phyloP scores from a whole-genome alignment of 106 monocot genomes.

The Narthecium ossifragum region DNA sequence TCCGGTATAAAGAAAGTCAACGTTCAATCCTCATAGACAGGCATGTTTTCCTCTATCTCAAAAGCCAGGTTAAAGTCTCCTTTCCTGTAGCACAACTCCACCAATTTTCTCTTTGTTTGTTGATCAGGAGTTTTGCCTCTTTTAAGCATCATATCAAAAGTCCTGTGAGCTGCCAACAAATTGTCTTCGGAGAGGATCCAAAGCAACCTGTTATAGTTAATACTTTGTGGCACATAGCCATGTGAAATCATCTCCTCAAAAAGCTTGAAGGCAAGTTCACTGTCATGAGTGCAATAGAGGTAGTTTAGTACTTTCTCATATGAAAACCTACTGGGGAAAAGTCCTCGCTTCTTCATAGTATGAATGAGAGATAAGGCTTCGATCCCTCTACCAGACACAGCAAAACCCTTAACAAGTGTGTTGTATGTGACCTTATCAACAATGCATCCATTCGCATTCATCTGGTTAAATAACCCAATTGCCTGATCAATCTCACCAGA shows the following conservation, averaged over 20 bases:
- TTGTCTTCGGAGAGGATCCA: constrained; percentile 10
- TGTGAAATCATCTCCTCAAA: constrained; percentile 36
- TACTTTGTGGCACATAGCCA: constrained; percentile 20
- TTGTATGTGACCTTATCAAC: constrained; percentile 23
- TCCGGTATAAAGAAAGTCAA: not conserved
- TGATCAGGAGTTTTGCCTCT: constrained; percentile 22
- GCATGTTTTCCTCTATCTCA: constrained; percentile 10
- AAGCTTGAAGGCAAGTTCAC: constrained; percentile 16
- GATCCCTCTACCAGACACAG: constrained; percentile 14
- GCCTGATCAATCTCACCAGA: constrained; percentile 21
- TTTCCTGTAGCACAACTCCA: constrained; percentile 17
- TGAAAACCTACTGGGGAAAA: constrained; percentile 24
- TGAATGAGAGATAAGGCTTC: constrained; percentile 31
- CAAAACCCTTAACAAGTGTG: constrained; percentile 24
- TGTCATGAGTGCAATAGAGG: constrained; percentile 11
- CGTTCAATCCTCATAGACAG: constrained; percentile 1
- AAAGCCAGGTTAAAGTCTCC: constrained; percentile 25
- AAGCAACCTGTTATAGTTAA: constrained; percentile 22
- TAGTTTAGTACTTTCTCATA: constrained; percentile 19
- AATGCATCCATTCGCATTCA: constrained; percentile 15
- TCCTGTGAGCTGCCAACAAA: constrained; percentile 12
- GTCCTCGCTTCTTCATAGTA: constrained; percentile 37
- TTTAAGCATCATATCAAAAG: constrained; percentile 30
- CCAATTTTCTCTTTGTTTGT: constrained; percentile 20
- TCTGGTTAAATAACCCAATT: constrained; percentile 29